These are phyloP conservation scores for Ajuga reptans DNA, from an alignment of 305 asterid genomes.

Conservation along the genomic window DNA sequence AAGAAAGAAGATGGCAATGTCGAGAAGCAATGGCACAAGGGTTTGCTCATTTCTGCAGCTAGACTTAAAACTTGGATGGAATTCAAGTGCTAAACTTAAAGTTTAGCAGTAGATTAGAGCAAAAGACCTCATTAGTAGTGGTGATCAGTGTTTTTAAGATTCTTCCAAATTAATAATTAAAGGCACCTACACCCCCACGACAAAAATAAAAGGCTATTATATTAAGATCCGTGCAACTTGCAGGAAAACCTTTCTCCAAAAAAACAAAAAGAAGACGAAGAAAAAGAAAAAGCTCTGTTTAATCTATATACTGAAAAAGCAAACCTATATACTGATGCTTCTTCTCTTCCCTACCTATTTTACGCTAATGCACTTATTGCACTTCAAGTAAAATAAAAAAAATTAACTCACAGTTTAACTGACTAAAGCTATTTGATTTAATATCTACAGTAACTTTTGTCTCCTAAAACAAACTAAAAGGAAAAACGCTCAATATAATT, in stretches of 20 bases:
- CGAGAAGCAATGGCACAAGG: background rate
- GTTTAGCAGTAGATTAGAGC: background rate
- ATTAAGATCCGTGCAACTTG: background rate
- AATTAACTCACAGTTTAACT: too few species aligned
- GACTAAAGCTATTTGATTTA: too few species aligned
- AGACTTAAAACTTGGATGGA: background rate
- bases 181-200: background rate
- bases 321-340: too few species aligned
- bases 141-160: background rate
- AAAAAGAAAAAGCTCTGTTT: too few species aligned
- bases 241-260: background rate
- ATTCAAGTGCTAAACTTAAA: background rate
- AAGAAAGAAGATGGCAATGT: background rate
- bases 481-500: too few species aligned
- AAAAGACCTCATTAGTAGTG: background rate
- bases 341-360: too few species aligned
- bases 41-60: background rate
- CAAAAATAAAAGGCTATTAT: background rate
- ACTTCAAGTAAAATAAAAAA: too few species aligned
- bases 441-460: too few species aligned
- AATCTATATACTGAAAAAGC: too few species aligned
- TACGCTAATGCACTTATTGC: too few species aligned
- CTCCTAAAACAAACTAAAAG: too few species aligned
- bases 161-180: background rate
- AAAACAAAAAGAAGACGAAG: too few species aligned